Conservation (phyloP, 768 basidiomycete species). For the Pisolithus orientalis region DNA sequence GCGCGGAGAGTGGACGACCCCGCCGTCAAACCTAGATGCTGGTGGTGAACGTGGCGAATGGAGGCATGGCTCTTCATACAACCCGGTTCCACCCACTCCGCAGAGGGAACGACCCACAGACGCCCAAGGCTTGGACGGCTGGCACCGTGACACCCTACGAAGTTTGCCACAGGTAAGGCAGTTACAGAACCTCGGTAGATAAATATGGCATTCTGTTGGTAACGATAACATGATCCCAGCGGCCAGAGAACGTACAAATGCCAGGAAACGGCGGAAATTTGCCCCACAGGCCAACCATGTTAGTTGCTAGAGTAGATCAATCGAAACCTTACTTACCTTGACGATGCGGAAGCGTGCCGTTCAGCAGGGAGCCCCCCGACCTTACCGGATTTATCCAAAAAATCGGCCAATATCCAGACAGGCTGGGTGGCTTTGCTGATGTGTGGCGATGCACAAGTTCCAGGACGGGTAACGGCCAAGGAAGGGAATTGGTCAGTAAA, state of each 20-base stretch:
- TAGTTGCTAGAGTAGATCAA: neutral
- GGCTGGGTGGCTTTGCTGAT: constrained; percentile 3
- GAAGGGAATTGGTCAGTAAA: neutral
- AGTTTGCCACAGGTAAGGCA: neutral
- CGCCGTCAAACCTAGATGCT: too few species aligned
- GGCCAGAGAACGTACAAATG: too few species aligned
- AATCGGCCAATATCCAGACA: neutral
- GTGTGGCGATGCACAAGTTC: constrained; percentile 4
- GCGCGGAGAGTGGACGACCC: too few species aligned
- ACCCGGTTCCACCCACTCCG: neutral
- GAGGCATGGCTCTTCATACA: neutral
- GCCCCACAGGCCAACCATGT: neutral
- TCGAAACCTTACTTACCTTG: neutral
- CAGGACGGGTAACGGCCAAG: neutral
- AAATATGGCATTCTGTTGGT: neutral
- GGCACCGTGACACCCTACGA: neutral
- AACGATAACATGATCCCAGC: neutral
- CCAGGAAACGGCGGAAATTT: too few species aligned
- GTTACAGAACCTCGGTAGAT: neutral
- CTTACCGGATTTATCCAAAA: neutral
- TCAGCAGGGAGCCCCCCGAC: neutral
- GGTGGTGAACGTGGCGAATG: neutral
- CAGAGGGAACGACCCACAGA: neutral
- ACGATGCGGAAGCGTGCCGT: neutral
- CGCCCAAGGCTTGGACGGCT: neutral